Conservation (phyloP, 2,329 filamentous ascomycete genomes). For the Dothideomycetes sp. region DNA sequence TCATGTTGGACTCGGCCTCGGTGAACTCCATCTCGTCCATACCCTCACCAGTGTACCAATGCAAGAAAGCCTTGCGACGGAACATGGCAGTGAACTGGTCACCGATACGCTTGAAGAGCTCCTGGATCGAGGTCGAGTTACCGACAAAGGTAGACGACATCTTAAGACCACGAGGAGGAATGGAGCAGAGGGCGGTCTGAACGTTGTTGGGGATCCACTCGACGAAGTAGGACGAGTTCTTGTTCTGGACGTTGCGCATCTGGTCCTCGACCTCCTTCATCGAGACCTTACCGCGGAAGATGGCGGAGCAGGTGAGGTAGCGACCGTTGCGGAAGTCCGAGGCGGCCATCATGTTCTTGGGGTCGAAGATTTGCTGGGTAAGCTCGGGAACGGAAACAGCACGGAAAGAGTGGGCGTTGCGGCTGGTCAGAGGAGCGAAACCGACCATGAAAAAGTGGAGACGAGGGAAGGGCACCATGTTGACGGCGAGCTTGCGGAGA, state of each 20-base stretch:
- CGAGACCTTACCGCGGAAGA: constrained; percentile 99
- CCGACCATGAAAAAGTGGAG: constrained; percentile 99
- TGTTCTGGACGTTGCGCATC: constrained; percentile 99
- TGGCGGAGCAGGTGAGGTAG: constrained; percentile 98
- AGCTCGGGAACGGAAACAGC: constrained; percentile 95
- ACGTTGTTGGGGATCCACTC: constrained; percentile 99
- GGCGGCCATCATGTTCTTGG: constrained; percentile 99
- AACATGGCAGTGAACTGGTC: constrained; percentile 99
- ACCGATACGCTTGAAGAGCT: constrained; percentile 99
- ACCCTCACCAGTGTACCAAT: constrained; percentile 99
- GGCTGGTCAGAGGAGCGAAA: constrained; percentile 95
- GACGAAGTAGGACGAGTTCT: constrained; percentile 99
- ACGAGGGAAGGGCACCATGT: constrained; percentile 99
- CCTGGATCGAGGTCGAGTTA: constrained; percentile 99
- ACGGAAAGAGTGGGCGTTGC: constrained; percentile 88
- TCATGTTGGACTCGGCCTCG: constrained; percentile 99
- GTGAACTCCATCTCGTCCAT: constrained; percentile 99
- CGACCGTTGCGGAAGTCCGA: constrained; percentile 99
- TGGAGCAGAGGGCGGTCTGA: constrained; percentile 97
- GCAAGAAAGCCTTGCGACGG: constrained; percentile 99
- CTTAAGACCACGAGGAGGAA: constrained; percentile 93
- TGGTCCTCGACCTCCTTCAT: constrained; percentile 99
- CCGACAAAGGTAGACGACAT: constrained; percentile 99
- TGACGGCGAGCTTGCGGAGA: constrained; percentile 97
- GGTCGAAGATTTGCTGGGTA: constrained; percentile 99